Evolutionary conservation across 2,329 filamentous ascomycete species (phyloP).

Genomic region (Alternaria sp.): DNA sequence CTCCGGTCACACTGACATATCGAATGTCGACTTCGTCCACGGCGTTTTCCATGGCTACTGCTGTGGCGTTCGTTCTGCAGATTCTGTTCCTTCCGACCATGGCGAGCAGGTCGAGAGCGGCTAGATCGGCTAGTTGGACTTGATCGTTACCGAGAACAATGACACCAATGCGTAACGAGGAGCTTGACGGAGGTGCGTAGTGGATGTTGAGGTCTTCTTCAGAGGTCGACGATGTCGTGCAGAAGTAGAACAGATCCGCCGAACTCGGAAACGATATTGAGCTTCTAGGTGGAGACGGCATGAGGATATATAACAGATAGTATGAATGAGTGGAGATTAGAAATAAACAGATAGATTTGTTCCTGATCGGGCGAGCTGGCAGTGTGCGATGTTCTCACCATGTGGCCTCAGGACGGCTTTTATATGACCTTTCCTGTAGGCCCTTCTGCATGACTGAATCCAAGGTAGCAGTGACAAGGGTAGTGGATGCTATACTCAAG

Average conservation of each 20-base stretch:
- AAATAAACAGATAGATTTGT: neutral
- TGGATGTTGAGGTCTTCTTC: slow-evolving; percentile 45
- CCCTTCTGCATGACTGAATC: slow-evolving; percentile 18
- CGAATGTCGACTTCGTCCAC: slow-evolving; percentile 50
- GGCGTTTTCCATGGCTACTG: slow-evolving; percentile 37
- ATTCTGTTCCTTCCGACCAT: slow-evolving; percentile 43
- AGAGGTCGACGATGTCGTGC: slow-evolving; percentile 46
- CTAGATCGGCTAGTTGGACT: slow-evolving; percentile 45
- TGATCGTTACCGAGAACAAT: slow-evolving; percentile 39
- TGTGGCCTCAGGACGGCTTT: slow-evolving; percentile 32
- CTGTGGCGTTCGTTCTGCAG: slow-evolving; percentile 33
- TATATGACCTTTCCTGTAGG: slow-evolving; percentile 31
- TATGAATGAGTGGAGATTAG: neutral
- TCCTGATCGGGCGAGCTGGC: neutral
- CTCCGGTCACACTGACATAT: slow-evolving; percentile 49
- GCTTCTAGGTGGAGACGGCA: slow-evolving; percentile 46
- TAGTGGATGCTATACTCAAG: slow-evolving; percentile 24
- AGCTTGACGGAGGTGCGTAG: slow-evolving; percentile 45
- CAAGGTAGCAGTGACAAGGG: slow-evolving; percentile 14
- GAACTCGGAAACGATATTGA: slow-evolving; percentile 46
- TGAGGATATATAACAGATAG: slow-evolving; percentile 20
- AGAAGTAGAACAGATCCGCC: slow-evolving; percentile 49
- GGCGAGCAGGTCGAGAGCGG: slow-evolving; percentile 44
- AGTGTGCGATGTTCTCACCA: slow-evolving; percentile 16
- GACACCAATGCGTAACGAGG: slow-evolving; percentile 46